Percentiles rank a stretch among this genome's conserved stretches.
phyloP scores from a whole-genome alignment of 2,329 filamentous ascomycete species.

The Boeremia lycopersici region DNA sequence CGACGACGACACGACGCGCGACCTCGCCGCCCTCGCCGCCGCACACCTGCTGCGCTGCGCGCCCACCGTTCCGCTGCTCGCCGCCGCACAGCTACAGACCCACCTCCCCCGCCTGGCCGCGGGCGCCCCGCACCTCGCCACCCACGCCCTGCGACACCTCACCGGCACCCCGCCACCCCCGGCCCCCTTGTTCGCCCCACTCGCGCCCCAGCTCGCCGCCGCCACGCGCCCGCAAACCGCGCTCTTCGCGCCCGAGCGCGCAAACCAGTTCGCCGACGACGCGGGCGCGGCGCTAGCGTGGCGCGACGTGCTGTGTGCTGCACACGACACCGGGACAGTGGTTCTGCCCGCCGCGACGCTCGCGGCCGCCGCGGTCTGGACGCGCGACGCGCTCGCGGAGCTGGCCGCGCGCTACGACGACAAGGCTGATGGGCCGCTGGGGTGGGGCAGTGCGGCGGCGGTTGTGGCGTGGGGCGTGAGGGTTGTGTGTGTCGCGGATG shows the following conservation, averaged over 20 bases:
- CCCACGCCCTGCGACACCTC: constrained; percentile 49
- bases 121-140: constrained; percentile 40
- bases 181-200: constrained; percentile 10
- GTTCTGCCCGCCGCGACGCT: constrained; percentile 22
- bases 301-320: constrained; percentile 64
- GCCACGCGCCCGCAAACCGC: constrained; percentile 61
- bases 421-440: constrained; percentile 68
- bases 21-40: constrained; percentile 62
- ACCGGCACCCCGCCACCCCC: background rate
- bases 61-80: constrained; percentile 56
- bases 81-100: constrained; percentile 47
- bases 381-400: constrained; percentile 54
- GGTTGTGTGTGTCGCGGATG: constrained; percentile 51
- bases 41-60: constrained; percentile 13
- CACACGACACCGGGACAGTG: constrained; percentile 33
- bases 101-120: constrained; percentile 46
- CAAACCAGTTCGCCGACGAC: constrained; percentile 91
- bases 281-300: constrained; percentile 75
- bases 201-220: constrained; percentile 33
- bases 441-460: constrained; percentile 72
- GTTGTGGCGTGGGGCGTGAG: constrained; percentile 66
- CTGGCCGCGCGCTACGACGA: constrained; percentile 47
- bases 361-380: constrained; percentile 53
- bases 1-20: constrained; percentile 88
- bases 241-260: constrained; percentile 87